Evolutionary conservation across 2,329 filamentous ascomycete genomes (phyloP), one percentile per base, ranked within the genome.

Genomic region (Xylaria hypoxylon): DNA sequence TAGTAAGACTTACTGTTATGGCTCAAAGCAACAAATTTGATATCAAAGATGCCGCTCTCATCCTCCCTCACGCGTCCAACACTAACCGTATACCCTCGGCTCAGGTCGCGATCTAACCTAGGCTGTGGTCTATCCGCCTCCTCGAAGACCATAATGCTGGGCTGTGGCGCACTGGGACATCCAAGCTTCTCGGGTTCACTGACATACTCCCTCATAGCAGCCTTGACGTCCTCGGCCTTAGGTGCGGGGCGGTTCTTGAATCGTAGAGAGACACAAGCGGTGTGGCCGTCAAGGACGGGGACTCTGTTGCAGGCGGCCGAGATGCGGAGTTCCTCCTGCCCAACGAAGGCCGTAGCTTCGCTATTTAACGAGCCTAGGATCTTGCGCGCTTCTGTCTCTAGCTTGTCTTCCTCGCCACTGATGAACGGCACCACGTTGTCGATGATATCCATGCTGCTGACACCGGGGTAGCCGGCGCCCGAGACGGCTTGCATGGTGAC

Each of bases 381-480:
- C 87, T 98, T 98, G 75, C 92, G 91, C 2, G 96, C 94, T 81
- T 98, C 96, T 2, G 91, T 92, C 84, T 97, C 93, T 33, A 98
- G 88, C 84, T 98, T 98, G 80, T 97, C 94, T 80, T 98, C 96
- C 81, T 98, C 96, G 65, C 94, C 94, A 0, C 87, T 86, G 78
- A 98, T 99, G 80, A 89, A 97, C 8, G 96, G 96, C 50, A 99
- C 93, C 1, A 98, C 91, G 77, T 98, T 98, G 82, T 98, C 96
- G 68, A 98, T 83, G 68, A 98, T 91, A 80, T 98, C 96, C 94
- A 98, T 97, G 80, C 88, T 92, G 77, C 91, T 91, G 44, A 98
- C 92, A 70, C 93, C 93, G 3, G 93, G 92, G 82, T 96, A 96
- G 33, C 95, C 96, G 6, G 94, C 95, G 64, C 96, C 95, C 1